These are phyloP conservation scores for Aspergillus olivimuriae DNA, from an alignment of 495 filamentous ascomycete genomes.

Conservation along the genomic window DNA sequence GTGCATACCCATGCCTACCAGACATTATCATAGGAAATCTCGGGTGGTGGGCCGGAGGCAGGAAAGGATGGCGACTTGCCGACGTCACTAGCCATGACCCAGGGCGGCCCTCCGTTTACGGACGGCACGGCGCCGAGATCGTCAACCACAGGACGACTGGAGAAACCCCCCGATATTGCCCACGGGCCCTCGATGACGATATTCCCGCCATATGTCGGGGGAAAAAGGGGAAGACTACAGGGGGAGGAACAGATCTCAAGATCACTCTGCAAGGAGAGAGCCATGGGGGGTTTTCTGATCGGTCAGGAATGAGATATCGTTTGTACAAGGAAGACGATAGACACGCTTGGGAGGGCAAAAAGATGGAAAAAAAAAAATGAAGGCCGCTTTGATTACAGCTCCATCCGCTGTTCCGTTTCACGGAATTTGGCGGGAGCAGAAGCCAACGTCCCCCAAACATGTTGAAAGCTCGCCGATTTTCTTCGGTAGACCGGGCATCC, in stretches of 20 bases:
- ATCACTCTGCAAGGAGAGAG: too few relatives aligned
- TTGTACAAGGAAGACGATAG: too few relatives aligned
- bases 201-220: too few relatives aligned
- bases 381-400: constrained; percentile 1
- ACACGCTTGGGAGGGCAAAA: too few relatives aligned
- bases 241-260: too few relatives aligned
- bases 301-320: too few relatives aligned
- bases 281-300: too few relatives aligned
- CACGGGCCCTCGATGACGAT: too few relatives aligned
- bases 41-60: constrained; percentile 6
- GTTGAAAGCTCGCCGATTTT: constrained; percentile 7
- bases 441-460: not conserved
- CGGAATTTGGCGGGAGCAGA: constrained; percentile 16
- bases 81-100: constrained; percentile 29
- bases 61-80: constrained; percentile 24
- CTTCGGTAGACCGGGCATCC: constrained; percentile 15
- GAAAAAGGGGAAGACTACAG: too few relatives aligned
- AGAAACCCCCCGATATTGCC: not conserved
- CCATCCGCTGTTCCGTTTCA: constrained; percentile 10
- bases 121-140: constrained; percentile 13
- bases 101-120: constrained; percentile 11
- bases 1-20: too few relatives aligned
- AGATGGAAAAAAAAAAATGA: too few relatives aligned
- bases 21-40: too few relatives aligned
- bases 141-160: constrained; percentile 1